Base-by-base conservation (phyloP, 208 protist species). In the Paratrypanosoma confusum region DNA sequence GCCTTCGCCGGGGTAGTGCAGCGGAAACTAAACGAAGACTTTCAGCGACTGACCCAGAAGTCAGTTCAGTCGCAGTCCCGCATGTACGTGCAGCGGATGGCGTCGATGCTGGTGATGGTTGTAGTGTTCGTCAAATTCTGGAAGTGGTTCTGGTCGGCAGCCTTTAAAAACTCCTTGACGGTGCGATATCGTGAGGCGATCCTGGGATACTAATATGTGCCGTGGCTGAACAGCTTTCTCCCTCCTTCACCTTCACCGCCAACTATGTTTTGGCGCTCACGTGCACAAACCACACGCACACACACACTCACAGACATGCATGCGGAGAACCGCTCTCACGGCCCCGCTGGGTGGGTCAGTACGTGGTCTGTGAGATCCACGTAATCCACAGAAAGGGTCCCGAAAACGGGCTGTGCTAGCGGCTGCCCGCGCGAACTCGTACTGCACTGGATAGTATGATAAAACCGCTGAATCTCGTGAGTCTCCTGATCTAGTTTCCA, bases 21-120 rank as follows among this genome's bases (percentile, higher is more conserved):
- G 59, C 58, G 80, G 14, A 89, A 90, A 55, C 52, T 93, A 27
- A 88, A 79, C 34, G 84, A 90, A 3, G 75, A 93, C 57, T 93
- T 93, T 48, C 78, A 85, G 55, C 73, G 71, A 4, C 65, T 84
- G 8, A 88, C 80, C 3, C 84, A 93, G 56, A 23, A 81, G 36
- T 81, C 74, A 47, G 61, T 93, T 11, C 74, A 90, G 50, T 52
- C 57, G 40, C 84, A 90, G 55, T 72, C 74, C 5, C 66, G 73
- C 34, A 65, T 93, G 57, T 79, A 77, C 43, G 35, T 87, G 23
- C 65, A 89, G 75, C 72, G 84, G 4, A 57, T 49, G 33, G 32
- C 83, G 16, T 43, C 71, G 39, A 64, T 74, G 20, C 5, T 90
- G 3, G 47, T 52, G 36, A 40, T 71, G 8, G 20, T 75, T 16